phyloP scores from a whole-genome alignment of 495 filamentous ascomycete genomes.

The Thermothielavioides terrestris region DNA sequence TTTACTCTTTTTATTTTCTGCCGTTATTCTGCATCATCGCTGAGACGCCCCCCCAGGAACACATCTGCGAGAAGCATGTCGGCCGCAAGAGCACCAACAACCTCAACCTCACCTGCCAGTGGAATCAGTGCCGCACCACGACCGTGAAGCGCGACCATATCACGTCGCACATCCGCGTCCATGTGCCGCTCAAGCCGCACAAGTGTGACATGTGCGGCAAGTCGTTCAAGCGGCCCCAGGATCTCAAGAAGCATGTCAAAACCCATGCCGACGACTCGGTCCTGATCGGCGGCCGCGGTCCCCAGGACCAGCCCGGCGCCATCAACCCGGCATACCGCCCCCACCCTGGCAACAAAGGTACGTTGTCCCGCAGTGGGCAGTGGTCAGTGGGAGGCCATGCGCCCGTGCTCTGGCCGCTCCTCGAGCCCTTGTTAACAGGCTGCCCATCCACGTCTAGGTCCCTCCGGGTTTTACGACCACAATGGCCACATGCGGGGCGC shows the following conservation, averaged over 20 bases:
- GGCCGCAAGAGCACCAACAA: constrained; percentile 99
- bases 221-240: constrained; percentile 98
- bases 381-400: no score
- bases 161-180: constrained; percentile 97
- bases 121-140: constrained; percentile 90
- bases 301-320: constrained; percentile 54
- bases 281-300: constrained; percentile 62
- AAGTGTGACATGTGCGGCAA: constrained; percentile 98
- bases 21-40: neutral
- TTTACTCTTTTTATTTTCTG: constrained; percentile 7
- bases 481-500: constrained; percentile 47
- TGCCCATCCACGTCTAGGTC: constrained; percentile 44
- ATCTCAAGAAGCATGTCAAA: constrained; percentile 99
- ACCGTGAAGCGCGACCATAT: constrained; percentile 99
- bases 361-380: no score
- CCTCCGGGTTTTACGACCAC: constrained; percentile 50
- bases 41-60: constrained; percentile 58
- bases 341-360: constrained; percentile 45
- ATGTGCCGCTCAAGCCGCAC: constrained; percentile 96
- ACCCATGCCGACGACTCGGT: constrained; percentile 99
- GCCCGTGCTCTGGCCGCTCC: constrained; percentile 9
- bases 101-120: constrained; percentile 92
- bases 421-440: constrained; percentile 27
- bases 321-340: constrained; percentile 51
- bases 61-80: constrained; percentile 97